phyloP scores from a whole-genome alignment of 768 basidiomycete species.

The Scleroderma citrinum region DNA sequence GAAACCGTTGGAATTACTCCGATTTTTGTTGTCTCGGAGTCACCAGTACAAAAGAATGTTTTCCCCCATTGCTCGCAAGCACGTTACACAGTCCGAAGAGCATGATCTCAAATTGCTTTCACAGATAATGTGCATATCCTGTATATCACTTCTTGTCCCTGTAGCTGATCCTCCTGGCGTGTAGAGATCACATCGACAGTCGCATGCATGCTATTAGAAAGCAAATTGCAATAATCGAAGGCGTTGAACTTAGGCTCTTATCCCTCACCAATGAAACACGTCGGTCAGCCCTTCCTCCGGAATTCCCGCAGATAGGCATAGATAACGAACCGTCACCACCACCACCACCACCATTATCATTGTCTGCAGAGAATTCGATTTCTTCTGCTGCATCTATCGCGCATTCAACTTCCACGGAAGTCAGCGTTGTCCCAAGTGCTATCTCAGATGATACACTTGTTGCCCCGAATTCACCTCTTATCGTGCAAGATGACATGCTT shows the following conservation, averaged over 20 bases:
- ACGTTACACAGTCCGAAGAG: conserved; percentile 14
- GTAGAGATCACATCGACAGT: conserved; percentile 31
- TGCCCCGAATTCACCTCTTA: conserved; percentile 6
- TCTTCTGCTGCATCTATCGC: not conserved
- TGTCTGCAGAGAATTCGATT: not conserved
- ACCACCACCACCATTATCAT: not conserved
- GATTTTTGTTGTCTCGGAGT: no score
- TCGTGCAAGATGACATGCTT: conserved; percentile 18
- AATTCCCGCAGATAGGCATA: not conserved
- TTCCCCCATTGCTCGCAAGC: conserved; percentile 2
- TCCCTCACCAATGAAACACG: conserved; percentile 1
- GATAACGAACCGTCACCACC: not conserved
- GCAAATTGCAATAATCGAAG: conserved; percentile 21
- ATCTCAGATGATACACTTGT: conserved; percentile 1
- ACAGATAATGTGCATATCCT: not conserved
- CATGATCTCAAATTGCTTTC: not conserved
- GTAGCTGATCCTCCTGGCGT: not conserved
- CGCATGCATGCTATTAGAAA: conserved; percentile 36
- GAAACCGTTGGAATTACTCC: no score
- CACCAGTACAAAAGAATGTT: no score
- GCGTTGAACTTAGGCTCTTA: not conserved
- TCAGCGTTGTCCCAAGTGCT: not conserved
- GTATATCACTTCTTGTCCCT: not conserved
- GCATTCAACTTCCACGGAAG: not conserved
- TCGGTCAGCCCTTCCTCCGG: not conserved